Conservation (phyloP, 2,329 filamentous ascomycete species). For the Tolypocladium endophyticum region DNA sequence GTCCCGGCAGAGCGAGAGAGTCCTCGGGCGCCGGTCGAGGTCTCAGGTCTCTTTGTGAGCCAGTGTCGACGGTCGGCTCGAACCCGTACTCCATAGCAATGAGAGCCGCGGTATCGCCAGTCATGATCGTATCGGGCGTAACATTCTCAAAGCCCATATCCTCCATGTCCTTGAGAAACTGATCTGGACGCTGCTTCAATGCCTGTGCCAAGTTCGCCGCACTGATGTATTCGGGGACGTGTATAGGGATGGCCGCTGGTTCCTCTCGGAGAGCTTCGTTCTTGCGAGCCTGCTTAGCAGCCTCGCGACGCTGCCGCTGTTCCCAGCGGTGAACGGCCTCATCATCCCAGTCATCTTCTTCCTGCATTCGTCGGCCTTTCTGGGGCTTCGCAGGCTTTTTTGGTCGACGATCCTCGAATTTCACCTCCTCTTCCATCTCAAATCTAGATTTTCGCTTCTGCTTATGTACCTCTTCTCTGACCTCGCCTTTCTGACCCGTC, state of each 20-base stretch:
- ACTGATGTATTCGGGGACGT: constrained; percentile 83
- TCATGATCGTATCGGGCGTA: constrained; percentile 73
- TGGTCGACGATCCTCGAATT: constrained; percentile 5
- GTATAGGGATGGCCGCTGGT: constrained; percentile 47
- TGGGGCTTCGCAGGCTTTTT: constrained; percentile 16
- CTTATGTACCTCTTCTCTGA: constrained; percentile 5
- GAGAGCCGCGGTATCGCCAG: constrained; percentile 79
- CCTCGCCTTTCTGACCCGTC: neutral
- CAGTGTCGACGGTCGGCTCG: constrained; percentile 66
- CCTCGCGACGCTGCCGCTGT: constrained; percentile 28
- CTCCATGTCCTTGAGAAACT: constrained; percentile 66
- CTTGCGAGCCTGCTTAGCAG: constrained; percentile 29
- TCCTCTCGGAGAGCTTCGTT: constrained; percentile 27
- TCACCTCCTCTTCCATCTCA: constrained; percentile 14
- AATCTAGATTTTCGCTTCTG: constrained; percentile 19
- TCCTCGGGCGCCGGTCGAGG: constrained; percentile 61
- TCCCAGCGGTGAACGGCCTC: constrained; percentile 25
- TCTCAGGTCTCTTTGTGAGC: constrained; percentile 57
- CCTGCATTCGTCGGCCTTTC: constrained; percentile 8
- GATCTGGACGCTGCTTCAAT: constrained; percentile 57
- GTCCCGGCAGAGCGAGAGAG: constrained; percentile 53
- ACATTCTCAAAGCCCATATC: constrained; percentile 86
- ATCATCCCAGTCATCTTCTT: constrained; percentile 28
- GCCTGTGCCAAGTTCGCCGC: constrained; percentile 71
- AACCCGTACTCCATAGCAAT: constrained; percentile 90